Conservation (phyloP, 768 basidiomycete genomes). For the Amanita thiersii region DNA sequence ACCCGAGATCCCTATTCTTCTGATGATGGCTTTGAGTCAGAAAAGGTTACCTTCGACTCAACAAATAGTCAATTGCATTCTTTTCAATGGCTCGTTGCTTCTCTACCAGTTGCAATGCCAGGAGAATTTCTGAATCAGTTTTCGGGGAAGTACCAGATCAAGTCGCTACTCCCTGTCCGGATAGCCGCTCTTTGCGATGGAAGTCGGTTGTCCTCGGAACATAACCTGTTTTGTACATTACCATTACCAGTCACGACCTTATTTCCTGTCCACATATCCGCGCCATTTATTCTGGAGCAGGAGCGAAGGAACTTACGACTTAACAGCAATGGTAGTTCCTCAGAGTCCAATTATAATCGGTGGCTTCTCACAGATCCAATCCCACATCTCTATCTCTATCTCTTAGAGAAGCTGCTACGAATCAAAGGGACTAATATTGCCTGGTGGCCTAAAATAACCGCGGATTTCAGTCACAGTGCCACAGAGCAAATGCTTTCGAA, state of each 20-base stretch:
- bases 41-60: neutral
- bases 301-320: slow-evolving; percentile 37
- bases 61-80: neutral
- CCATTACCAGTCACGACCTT: slow-evolving; percentile 30
- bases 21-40: neutral
- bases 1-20: slow-evolving; percentile 8
- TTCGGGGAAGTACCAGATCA: slow-evolving; percentile 10
- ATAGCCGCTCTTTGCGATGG: slow-evolving; percentile 20
- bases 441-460: slow-evolving; percentile 28
- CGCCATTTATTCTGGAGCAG: slow-evolving; percentile 36
- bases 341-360: slow-evolving; percentile 30
- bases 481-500: slow-evolving; percentile 15
- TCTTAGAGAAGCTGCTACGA: slow-evolving; percentile 22
- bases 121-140: neutral
- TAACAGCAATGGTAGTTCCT: slow-evolving; percentile 22
- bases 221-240: slow-evolving; percentile 34
- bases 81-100: neutral
- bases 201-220: slow-evolving; percentile 4
- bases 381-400: slow-evolving; percentile 28
- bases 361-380: slow-evolving; percentile 30
- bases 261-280: slow-evolving; percentile 38
- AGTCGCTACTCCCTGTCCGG: slow-evolving; percentile 23
- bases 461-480: slow-evolving; percentile 12
- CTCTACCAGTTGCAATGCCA: neutral
- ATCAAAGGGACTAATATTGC: slow-evolving; percentile 14